These are phyloP conservation scores for Catunica adiposa DNA, from an alignment of 2,329 filamentous ascomycete genomes.

Conservation along the genomic window DNA sequence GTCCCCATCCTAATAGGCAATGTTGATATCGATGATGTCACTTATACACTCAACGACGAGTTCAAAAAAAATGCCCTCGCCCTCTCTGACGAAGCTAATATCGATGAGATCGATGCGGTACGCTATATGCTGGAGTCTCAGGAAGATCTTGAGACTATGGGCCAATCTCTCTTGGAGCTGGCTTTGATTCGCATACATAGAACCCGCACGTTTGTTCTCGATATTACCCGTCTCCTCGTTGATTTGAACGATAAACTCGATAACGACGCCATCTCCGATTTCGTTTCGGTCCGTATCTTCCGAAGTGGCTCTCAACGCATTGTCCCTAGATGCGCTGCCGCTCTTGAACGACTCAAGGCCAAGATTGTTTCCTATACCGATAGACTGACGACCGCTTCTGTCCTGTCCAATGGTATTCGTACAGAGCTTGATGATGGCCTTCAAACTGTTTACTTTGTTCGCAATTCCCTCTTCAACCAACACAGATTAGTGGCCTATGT, in stretches of 20 bases:
- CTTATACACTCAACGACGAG: conserved; percentile 69
- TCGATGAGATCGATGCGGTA: conserved; percentile 79
- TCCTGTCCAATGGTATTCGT: conserved; percentile 50
- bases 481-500: conserved; percentile 81
- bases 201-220: conserved; percentile 64
- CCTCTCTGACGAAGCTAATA: conserved; percentile 71
- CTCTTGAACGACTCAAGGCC: conserved; percentile 58
- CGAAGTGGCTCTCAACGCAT: conserved; percentile 39
- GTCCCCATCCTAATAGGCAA: conserved; percentile 40
- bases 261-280: conserved; percentile 29
- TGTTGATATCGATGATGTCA: conserved; percentile 51
- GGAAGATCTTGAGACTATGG: conserved; percentile 49
- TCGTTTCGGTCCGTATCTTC: conserved; percentile 41
- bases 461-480: conserved; percentile 65
- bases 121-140: conserved; percentile 59
- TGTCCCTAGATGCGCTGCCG: conserved; percentile 55
- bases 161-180: conserved; percentile 57
- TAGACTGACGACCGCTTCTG: conserved; percentile 54
- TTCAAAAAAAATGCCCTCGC: conserved; percentile 72
- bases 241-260: conserved; percentile 39
- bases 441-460: conserved; percentile 67
- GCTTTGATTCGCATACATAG: conserved; percentile 81
- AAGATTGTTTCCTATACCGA: conserved; percentile 66
- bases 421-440: conserved; percentile 41
- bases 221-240: conserved; percentile 67